Evolutionary conservation across 257 asterid genomes (phyloP).

Genomic region (Lycium ferocissimum): DNA sequence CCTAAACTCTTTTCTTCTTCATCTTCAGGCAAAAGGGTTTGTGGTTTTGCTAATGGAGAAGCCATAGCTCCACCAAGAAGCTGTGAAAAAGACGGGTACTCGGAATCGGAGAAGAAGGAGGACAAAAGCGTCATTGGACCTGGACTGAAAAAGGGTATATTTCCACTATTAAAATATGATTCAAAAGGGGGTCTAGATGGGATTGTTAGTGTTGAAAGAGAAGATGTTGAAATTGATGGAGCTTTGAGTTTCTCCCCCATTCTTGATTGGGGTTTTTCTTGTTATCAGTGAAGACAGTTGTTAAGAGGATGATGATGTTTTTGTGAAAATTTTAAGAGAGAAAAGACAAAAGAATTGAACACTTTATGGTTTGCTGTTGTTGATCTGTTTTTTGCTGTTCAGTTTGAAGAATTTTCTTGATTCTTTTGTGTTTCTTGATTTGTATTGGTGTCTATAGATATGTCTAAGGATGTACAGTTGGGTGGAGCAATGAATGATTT

Average conservation of each 20-base stretch:
- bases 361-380: background rate
- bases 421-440: background rate
- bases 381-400: background rate
- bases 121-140: constrained; percentile 52
- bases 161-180: constrained; percentile 39
- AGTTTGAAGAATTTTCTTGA: background rate
- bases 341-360: background rate
- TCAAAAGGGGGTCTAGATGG: constrained; percentile 48
- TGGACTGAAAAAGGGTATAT: constrained; percentile 47
- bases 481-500: constrained; percentile 5
- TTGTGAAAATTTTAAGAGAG: background rate
- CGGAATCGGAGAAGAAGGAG: constrained; percentile 65
- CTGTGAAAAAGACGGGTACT: constrained; percentile 76
- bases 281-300: background rate
- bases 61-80: constrained; percentile 92
- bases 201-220: constrained; percentile 42
- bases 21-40: background rate
- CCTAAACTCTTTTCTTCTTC: constrained; percentile 39
- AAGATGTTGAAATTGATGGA: constrained; percentile 31
- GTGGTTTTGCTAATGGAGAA: constrained; percentile 61
- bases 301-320: no score
- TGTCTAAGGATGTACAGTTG: background rate
- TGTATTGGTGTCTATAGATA: background rate
- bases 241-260: constrained; percentile 15
- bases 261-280: background rate